Conservation (phyloP, 1,139 yeast species). For the Pichia sp. region DNA sequence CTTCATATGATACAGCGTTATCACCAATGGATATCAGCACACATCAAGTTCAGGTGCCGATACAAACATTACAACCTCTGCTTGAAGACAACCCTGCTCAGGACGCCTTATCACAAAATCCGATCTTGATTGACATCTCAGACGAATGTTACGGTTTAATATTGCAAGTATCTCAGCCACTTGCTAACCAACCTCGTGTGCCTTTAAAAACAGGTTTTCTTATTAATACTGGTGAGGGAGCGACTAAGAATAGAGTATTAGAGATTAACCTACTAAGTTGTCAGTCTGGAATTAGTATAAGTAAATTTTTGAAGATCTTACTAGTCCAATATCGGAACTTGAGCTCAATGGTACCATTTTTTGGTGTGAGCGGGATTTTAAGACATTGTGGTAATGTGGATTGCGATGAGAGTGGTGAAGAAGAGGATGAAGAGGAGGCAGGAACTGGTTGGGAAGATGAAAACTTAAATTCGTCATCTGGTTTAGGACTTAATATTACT, state of each 20-base stretch:
- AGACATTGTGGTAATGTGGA: slow-evolving; percentile 30
- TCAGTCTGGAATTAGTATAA: slow-evolving; percentile 55
- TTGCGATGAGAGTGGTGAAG: slow-evolving; percentile 33
- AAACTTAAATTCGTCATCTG: slow-evolving; percentile 6
- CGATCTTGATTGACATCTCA: slow-evolving; percentile 42
- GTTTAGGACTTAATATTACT: slow-evolving; percentile 1
- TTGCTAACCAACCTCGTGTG: slow-evolving; percentile 63
- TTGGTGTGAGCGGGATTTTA: slow-evolving; percentile 34
- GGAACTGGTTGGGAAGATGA: slow-evolving; percentile 13
- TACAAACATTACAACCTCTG: slow-evolving; percentile 16
- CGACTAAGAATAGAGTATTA: slow-evolving; percentile 31
- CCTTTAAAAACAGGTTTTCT: slow-evolving; percentile 72
- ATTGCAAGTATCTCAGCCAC: slow-evolving; percentile 56
- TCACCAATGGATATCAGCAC: slow-evolving; percentile 31
- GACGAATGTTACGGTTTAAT: slow-evolving; percentile 62
- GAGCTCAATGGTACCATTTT: slow-evolving; percentile 43
- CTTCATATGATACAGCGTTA: slow-evolving; percentile 27
- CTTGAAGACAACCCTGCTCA: slow-evolving; percentile 11
- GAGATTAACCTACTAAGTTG: slow-evolving; percentile 69
- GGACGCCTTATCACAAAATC: slow-evolving; percentile 33
- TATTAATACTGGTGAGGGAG: slow-evolving; percentile 36
- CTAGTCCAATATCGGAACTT: slow-evolving; percentile 62
- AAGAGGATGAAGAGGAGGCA: slow-evolving; percentile 32
- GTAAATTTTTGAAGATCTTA: slow-evolving; percentile 54
- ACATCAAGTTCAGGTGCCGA: slow-evolving; percentile 13